These are phyloP conservation scores for Curvularia lunata DNA, from an alignment of 2,329 filamentous ascomycete genomes.

Conservation along the genomic window DNA sequence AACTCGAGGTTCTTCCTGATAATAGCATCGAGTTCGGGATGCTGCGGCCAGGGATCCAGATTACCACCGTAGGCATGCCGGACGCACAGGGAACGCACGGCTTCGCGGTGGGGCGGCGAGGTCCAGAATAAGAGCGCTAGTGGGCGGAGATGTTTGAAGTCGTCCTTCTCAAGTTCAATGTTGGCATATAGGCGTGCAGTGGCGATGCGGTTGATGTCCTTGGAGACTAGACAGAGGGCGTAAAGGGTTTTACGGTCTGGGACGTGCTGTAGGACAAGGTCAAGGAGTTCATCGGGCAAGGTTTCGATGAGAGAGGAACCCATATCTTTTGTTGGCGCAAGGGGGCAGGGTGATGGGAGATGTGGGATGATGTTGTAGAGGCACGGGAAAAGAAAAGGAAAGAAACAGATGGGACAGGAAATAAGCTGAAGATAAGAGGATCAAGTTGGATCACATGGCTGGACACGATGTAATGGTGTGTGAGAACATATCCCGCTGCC, in stretches of 20 bases:
- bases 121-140: conserved; percentile 22
- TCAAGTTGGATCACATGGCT: neutral
- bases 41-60: conserved; percentile 21
- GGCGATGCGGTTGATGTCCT: conserved; percentile 20
- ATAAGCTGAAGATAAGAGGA: neutral
- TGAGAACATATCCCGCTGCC: neutral
- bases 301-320: conserved; percentile 3
- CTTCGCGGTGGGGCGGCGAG: conserved; percentile 8
- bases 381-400: neutral
- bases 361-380: neutral
- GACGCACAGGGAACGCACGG: conserved; percentile 17
- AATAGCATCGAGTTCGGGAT: conserved; percentile 7
- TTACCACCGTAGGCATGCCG: conserved; percentile 24
- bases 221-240: conserved; percentile 21
- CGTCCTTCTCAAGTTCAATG: conserved; percentile 15
- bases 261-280: conserved; percentile 12
- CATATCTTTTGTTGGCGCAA: neutral
- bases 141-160: conserved; percentile 20
- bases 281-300: conserved; percentile 26
- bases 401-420: neutral
- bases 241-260: neutral
- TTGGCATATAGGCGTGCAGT: conserved; percentile 21
- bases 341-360: neutral
- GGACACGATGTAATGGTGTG: neutral
- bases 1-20: conserved; percentile 7